phyloP scores from a whole-genome alignment of 2,329 filamentous ascomycete species.

The Aspergillus ustus region DNA sequence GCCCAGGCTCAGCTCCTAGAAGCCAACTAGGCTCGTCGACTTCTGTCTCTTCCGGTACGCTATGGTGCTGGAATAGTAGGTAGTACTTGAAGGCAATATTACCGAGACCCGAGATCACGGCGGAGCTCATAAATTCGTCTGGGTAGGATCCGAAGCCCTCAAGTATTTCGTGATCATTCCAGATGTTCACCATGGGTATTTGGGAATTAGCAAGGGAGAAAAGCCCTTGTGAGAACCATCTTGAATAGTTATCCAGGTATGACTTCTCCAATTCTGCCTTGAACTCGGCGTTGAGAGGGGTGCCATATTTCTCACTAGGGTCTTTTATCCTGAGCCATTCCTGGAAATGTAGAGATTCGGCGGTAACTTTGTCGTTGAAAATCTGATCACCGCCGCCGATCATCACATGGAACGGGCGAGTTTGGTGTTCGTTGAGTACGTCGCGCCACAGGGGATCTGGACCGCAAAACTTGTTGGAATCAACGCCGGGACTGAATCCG shows the following conservation, averaged over 20 bases:
- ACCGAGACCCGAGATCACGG: slow-evolving; percentile 87
- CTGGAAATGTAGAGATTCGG: slow-evolving; percentile 74
- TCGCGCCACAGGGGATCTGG: slow-evolving; percentile 98
- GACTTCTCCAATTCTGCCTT: slow-evolving; percentile 87
- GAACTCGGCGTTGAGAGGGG: slow-evolving; percentile 78
- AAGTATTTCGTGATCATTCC: slow-evolving; percentile 92
- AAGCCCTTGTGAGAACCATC: slow-evolving; percentile 95
- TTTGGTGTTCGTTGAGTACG: slow-evolving; percentile 89
- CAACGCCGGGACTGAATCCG: slow-evolving; percentile 82
- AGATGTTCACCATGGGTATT: slow-evolving; percentile 98
- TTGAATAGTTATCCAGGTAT: slow-evolving; percentile 84
- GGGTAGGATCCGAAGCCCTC: slow-evolving; percentile 94
- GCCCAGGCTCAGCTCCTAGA: slow-evolving; percentile 76
- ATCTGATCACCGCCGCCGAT: slow-evolving; percentile 96
- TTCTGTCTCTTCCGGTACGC: slow-evolving; percentile 77
- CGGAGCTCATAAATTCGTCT: slow-evolving; percentile 85
- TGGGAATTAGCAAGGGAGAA: slow-evolving; percentile 92
- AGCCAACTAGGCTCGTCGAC: slow-evolving; percentile 89
- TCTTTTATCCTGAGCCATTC: slow-evolving; percentile 86
- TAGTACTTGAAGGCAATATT: slow-evolving; percentile 98
- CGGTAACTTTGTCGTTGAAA: slow-evolving; percentile 86
- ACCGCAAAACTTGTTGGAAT: slow-evolving; percentile 80
- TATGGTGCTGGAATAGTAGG: slow-evolving; percentile 97
- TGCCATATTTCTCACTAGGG: slow-evolving; percentile 75
- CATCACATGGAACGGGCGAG: slow-evolving; percentile 95